Conservation (phyloP, 495 filamentous ascomycete species). For the Podospora fimiseda region DNA sequence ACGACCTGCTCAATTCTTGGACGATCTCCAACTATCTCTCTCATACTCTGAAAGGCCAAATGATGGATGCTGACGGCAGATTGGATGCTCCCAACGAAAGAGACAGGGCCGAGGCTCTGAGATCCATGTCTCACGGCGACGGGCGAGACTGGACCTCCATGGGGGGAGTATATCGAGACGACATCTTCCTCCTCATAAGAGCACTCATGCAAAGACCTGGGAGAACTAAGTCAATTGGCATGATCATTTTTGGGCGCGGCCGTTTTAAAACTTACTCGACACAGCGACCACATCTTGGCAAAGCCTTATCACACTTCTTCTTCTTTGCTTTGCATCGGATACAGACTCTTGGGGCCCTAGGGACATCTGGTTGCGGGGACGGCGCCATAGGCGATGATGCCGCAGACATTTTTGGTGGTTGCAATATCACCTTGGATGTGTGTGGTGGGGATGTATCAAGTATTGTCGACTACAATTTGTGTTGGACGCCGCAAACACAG, state of each 20-base stretch:
- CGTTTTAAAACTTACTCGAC: slow-evolving; percentile 15
- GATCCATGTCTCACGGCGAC: slow-evolving; percentile 3
- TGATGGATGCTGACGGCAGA: slow-evolving; percentile 21
- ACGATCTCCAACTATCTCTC: slow-evolving; percentile 57
- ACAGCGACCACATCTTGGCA: slow-evolving; percentile 22
- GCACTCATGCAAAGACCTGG: slow-evolving; percentile 19
- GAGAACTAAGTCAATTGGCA: slow-evolving; percentile 5
- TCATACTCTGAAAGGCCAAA: slow-evolving; percentile 55
- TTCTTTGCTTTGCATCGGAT: slow-evolving; percentile 24
- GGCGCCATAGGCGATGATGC: slow-evolving; percentile 18
- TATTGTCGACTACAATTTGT: slow-evolving; percentile 1
- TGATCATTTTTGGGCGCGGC: neutral
- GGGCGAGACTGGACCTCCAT: slow-evolving; percentile 11
- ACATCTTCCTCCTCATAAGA: slow-evolving; percentile 22
- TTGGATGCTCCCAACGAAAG: slow-evolving; percentile 20
- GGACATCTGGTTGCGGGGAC: slow-evolving; percentile 9
- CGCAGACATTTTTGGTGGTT: slow-evolving; percentile 17
- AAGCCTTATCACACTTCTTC: slow-evolving; percentile 24
- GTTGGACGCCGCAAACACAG: neutral
- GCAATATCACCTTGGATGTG: too few species aligned
- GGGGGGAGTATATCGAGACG: slow-evolving; percentile 7
- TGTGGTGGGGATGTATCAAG: slow-evolving; percentile 2
- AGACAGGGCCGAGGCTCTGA: slow-evolving; percentile 12
- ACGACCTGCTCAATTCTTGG: slow-evolving; percentile 54
- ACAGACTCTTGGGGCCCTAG: slow-evolving; percentile 23